phyloP scores from a whole-genome alignment of 2,329 filamentous ascomycete genomes.

The Clarireedia homoeocarpa region DNA sequence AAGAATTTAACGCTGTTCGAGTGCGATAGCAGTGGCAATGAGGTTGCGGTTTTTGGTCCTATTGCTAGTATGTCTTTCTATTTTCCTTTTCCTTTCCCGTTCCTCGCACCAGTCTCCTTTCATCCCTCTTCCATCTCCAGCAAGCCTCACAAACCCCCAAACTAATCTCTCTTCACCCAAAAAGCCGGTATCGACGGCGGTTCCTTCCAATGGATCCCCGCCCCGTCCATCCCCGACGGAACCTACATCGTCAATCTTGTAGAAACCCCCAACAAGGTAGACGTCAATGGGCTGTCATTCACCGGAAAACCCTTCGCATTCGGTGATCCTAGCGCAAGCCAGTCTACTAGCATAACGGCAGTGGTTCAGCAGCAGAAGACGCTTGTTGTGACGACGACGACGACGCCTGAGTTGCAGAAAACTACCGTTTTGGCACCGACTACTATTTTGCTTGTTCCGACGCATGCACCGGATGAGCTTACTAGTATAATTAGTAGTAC shows the following conservation, averaged over 20 bases:
- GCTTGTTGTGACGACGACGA: not conserved
- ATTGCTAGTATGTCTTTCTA: not conserved
- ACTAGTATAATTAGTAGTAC: too few relatives aligned
- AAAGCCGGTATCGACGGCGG: not conserved
- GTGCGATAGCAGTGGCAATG: not conserved
- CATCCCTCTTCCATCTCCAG: not conserved
- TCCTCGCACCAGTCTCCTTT: not conserved
- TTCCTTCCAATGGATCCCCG: not conserved
- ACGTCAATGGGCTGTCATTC: not conserved
- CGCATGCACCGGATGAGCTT: not conserved
- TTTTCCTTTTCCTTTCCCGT: not conserved
- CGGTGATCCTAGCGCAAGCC: not conserved
- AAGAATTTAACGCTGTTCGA: not conserved
- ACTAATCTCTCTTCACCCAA: too few relatives aligned
- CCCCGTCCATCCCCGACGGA: not conserved
- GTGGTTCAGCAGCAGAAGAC: not conserved
- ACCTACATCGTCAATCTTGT: not conserved
- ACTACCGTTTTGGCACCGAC: not conserved
- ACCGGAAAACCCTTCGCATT: not conserved
- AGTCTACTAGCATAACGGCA: not conserved
- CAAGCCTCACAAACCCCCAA: too few relatives aligned
- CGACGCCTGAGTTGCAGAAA: not conserved
- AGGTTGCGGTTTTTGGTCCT: not conserved
- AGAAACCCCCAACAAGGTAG: not conserved
- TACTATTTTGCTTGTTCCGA: not conserved